A percentile compares a stretch with the other conserved stretches of the same genome.
Conservation (phyloP, 306 rosid genomes). For the Rosa rugosa region DNA sequence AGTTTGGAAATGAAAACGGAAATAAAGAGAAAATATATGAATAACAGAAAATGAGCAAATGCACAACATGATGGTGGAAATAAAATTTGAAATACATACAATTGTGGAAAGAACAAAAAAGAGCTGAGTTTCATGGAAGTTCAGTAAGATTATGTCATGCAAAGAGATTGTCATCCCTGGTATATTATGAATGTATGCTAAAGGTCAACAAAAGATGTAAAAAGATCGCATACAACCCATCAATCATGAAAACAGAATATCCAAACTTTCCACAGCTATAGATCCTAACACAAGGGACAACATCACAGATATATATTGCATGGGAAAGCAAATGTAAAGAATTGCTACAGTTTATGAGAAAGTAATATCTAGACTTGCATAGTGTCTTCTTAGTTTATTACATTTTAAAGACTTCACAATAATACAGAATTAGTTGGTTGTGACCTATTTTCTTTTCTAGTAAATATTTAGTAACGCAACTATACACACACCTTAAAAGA, state of each 20-base stretch:
- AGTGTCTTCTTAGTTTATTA: neutral
- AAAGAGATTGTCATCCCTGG: neutral
- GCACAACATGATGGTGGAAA: neutral
- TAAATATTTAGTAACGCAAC: neutral
- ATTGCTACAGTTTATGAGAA: neutral
- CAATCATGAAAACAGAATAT: neutral
- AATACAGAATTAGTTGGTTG: neutral
- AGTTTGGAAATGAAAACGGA: neutral
- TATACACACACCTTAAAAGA: neutral
- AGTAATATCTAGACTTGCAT: neutral
- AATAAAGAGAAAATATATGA: neutral
- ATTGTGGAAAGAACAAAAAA: neutral
- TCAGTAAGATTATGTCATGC: neutral
- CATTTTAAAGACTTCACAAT: neutral
- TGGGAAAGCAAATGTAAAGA: neutral
- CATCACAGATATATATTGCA: neutral
- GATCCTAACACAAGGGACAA: neutral
- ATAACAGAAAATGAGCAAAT: neutral
- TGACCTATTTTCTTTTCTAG: neutral
- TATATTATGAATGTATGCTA: neutral
- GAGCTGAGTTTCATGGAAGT: neutral
- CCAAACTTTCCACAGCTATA: neutral
- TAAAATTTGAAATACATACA: neutral
- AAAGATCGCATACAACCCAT: neutral
- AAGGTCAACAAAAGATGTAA: neutral